Conservation (phyloP, 192 early-diverging fungal genomes). For the Backusella australiensis region DNA sequence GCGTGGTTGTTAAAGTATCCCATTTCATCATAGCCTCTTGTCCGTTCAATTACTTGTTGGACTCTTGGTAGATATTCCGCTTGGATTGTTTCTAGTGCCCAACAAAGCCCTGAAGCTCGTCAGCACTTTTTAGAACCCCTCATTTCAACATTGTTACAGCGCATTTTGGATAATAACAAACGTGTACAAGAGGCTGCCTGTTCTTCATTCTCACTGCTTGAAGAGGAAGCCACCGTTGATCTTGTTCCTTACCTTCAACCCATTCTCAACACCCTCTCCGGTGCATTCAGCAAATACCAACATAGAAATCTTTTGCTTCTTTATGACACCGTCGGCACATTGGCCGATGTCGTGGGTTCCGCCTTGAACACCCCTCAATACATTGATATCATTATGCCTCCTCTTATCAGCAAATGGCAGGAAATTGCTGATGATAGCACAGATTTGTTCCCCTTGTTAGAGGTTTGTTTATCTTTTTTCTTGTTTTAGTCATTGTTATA, state of each 20-base stretch:
- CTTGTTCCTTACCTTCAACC: constrained; percentile 87
- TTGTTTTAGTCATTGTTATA: not conserved
- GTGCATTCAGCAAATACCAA: constrained; percentile 91
- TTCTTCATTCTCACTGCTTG: constrained; percentile 92
- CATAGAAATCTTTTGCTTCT: constrained; percentile 93
- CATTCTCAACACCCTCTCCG: constrained; percentile 79
- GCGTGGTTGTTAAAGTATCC: not conserved
- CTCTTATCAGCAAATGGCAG: constrained; percentile 86
- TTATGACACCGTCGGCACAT: constrained; percentile 97
- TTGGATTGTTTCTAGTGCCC: constrained; percentile 23
- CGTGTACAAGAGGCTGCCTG: constrained; percentile 98
- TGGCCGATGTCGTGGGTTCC: constrained; percentile 87
- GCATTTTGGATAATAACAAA: constrained; percentile 95
- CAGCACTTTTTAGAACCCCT: constrained; percentile 82
- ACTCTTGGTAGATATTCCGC: constrained; percentile 83
- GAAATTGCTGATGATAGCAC: constrained; percentile 78
- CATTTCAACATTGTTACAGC: constrained; percentile 69
- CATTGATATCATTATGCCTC: constrained; percentile 84
- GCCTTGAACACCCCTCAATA: constrained; percentile 80
- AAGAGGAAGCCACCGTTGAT: constrained; percentile 83
- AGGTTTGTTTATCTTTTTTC: constrained; percentile 45
- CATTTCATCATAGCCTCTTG: constrained; percentile 63
- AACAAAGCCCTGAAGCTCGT: constrained; percentile 31
- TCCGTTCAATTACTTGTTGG: constrained; percentile 99
- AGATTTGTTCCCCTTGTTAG: constrained; percentile 94